phyloP scores from a whole-genome alignment of 176 grass and related monocot species.

The Oryza nivara region DNA sequence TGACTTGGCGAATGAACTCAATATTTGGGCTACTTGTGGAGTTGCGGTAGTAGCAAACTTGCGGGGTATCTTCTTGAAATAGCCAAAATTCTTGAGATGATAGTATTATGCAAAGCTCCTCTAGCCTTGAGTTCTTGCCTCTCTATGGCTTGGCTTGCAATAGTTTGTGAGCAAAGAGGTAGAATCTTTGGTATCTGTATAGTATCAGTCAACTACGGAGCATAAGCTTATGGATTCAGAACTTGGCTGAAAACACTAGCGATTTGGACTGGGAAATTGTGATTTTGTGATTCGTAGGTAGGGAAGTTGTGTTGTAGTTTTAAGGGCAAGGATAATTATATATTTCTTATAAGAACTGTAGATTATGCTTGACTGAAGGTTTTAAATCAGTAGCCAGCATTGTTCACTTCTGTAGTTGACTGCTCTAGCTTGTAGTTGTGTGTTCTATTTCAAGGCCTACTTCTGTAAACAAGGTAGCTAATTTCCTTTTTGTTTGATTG shows the following conservation, averaged over 20 bases:
- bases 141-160: background rate
- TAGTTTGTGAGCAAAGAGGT: slow-evolving; percentile 4
- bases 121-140: background rate
- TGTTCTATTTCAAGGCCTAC: background rate
- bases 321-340: background rate
- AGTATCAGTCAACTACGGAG: background rate
- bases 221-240: slow-evolving; percentile 2
- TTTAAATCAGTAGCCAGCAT: background rate
- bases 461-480: background rate
- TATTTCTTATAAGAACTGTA: background rate
- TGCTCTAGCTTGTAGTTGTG: background rate
- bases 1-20: slow-evolving; percentile 15
- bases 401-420: background rate
- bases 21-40: background rate
- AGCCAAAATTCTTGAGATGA: background rate
- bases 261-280: background rate
- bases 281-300: background rate
- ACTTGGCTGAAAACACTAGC: background rate
- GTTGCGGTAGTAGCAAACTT: background rate
- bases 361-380: background rate
- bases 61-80: background rate
- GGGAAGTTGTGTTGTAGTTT: background rate
- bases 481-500: background rate
- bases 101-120: background rate
- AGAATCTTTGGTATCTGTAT: background rate